Conservation (phyloP, 169 alveolate species). For the Plasmodium berghei region DNA sequence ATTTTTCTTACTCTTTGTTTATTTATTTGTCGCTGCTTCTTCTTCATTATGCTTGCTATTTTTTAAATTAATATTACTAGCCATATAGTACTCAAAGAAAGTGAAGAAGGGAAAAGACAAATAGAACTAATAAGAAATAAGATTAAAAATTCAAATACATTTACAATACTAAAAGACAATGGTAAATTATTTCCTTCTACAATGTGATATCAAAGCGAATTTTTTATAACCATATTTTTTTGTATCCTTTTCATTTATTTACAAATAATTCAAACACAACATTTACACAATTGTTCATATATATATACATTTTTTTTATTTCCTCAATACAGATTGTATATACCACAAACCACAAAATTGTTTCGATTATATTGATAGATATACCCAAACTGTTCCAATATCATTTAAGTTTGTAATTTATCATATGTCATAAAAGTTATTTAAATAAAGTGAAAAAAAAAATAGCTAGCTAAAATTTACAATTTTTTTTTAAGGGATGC, state of each 20-base stretch:
- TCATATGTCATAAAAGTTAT: background rate
- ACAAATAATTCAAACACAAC: too few species aligned
- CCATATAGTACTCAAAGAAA: slow-evolving; percentile 32
- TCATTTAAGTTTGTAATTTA: slow-evolving; percentile 38
- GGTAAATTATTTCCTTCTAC: slow-evolving; percentile 12
- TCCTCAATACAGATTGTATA: slow-evolving; percentile 14
- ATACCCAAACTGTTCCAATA: slow-evolving; percentile 56
- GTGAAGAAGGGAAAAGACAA: slow-evolving; percentile 67
- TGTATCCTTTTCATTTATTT: too few species aligned
- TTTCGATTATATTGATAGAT: slow-evolving; percentile 62
- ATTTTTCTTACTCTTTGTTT: background rate
- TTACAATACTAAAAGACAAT: slow-evolving; percentile 36
- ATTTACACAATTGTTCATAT: background rate
- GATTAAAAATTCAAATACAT: slow-evolving; percentile 58
- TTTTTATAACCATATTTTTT: too few species aligned
- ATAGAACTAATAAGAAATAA: slow-evolving; percentile 49
- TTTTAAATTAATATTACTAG: slow-evolving; percentile 13
- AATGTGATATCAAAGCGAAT: background rate
- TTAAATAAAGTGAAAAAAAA: background rate
- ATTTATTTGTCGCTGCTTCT: background rate
- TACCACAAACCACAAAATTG: slow-evolving; percentile 60
- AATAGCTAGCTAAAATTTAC: background rate
- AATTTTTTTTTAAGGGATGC: slow-evolving; percentile 37
- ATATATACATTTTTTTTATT: slow-evolving; percentile 1
- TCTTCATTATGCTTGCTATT: slow-evolving; percentile 8